Evolutionary conservation across 78 protist genomes (phyloP), one percentile per base, ranked within the genome.

Genomic region (Cavenderia fasciculata): DNA sequence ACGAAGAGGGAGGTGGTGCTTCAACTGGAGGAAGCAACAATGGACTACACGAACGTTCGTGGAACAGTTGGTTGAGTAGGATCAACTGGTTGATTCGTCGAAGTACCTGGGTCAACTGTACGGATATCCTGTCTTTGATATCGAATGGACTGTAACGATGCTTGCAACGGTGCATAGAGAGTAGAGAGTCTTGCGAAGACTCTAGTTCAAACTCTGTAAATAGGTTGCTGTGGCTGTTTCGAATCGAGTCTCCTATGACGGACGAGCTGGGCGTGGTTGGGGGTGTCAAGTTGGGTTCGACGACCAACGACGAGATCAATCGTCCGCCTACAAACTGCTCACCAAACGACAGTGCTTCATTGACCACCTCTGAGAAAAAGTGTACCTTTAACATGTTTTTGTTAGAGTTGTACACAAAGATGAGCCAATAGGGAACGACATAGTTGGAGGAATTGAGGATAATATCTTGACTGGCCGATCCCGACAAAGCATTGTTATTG

Each of bases 71-170:
- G 44, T 72, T 72, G 3, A 87, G 41, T 10, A 87, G 46, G 1
- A 87, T 75, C 75, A 87, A 31, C 61, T 77, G 85, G 47, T 87
- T 87, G 47, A 87, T 86, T 31, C 93, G 16, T 41, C 38, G 34
- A 2, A 82, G 57, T 21, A 82, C 59, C 6, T 82, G 77, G 1
- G 71, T 78, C 34, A 82, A 23, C 2, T 65, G 29, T 5, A 69
- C 4, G 18, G 49, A 21, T 2, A 82, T 36, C 10, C 31, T 25
- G 25, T 65, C 90, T 44, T 68, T 54, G 10, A 43, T 74, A 52
- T 29, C 62, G 3, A 19, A 44, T 19, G 73, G 78, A 57, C 56
- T 69, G 25, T 41, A 69, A 19, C 18, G 56, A 44, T 82, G 90
- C 12, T 19, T 5, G 33, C 90, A 82, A 23, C 14, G 10, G 11